A percentile compares a stretch with the other conserved stretches of the same genome.
Conservation (phyloP, 1,284 basidiomycete species). For the Sparassis latifolia region DNA sequence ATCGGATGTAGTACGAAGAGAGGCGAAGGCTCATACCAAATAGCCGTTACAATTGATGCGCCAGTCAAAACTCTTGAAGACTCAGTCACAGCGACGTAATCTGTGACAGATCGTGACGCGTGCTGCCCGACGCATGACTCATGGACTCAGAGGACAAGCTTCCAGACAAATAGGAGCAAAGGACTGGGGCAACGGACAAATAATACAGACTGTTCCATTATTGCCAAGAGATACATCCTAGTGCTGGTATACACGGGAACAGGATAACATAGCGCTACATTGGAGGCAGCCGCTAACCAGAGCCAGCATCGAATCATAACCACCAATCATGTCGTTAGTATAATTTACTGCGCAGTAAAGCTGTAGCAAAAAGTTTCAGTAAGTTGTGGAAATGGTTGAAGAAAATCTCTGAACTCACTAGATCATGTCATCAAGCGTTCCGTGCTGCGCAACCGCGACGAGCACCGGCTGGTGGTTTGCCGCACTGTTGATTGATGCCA, state of each 20-base stretch:
- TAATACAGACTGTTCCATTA: no score
- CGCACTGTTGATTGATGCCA: slow-evolving; percentile 51
- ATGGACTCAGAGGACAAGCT: not conserved
- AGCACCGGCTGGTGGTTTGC: slow-evolving; percentile 61
- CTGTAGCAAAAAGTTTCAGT: not conserved
- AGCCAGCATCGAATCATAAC: no score
- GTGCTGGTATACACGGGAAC: no score
- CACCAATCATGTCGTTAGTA: not conserved
- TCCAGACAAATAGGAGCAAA: no score
- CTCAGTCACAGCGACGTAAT: not conserved
- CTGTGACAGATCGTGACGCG: not conserved
- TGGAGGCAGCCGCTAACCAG: no score
- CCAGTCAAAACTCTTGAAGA: not conserved
- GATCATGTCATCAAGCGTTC: slow-evolving; percentile 41
- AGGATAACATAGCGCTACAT: no score
- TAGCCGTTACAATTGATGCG: not conserved
- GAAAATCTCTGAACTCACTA: slow-evolving; percentile 24
- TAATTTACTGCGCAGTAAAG: slow-evolving; percentile 12
- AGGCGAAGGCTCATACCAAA: not conserved
- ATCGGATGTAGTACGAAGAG: not conserved
- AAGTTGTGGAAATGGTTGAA: not conserved
- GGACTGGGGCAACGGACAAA: no score
- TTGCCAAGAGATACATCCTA: no score
- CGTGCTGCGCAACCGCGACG: slow-evolving; percentile 47
- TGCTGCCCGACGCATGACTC: not conserved